Evolutionary conservation across 352 stramenopile species (phyloP).

Genomic region (Globisporangium cylindrosporum): DNA sequence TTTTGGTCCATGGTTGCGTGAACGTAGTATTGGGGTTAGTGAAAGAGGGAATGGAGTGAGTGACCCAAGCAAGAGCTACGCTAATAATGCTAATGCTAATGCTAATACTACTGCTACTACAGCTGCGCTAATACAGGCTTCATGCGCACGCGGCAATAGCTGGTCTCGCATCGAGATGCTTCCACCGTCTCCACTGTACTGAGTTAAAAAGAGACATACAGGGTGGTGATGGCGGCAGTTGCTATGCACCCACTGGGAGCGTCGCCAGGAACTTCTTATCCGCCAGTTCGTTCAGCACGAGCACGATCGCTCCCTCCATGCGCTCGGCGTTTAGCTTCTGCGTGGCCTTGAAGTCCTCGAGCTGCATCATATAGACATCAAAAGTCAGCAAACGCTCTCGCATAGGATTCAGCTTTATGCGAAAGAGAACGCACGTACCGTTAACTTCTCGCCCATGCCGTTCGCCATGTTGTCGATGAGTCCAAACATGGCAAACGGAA

Average conservation of each 20-base stretch:
- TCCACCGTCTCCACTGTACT: constrained; percentile 5
- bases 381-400: not conserved
- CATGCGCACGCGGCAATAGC: not conserved
- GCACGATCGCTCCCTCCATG: constrained; percentile 65
- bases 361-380: constrained; percentile 9
- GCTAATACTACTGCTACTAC: too few relatives aligned
- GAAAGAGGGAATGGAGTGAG: constrained; percentile 6
- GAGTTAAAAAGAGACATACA: not conserved
- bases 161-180: constrained; percentile 2
- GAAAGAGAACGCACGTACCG: constrained; percentile 32
- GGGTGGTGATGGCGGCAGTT: not conserved
- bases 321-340: constrained; percentile 70
- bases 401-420: not conserved
- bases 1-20: not conserved
- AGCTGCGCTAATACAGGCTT: not conserved
- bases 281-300: constrained; percentile 55
- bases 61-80: not conserved
- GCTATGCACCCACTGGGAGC: constrained; percentile 17
- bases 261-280: constrained; percentile 29
- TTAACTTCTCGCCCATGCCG: constrained; percentile 75
- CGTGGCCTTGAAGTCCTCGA: constrained; percentile 74
- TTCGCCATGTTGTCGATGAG: constrained; percentile 90
- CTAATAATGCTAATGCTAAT: not conserved
- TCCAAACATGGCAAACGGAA: constrained; percentile 84
- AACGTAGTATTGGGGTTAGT: not conserved